A percentile compares a stretch with the other conserved stretches of the same genome.
Conservation (phyloP, 495 filamentous ascomycete genomes). For the Lichina pygmaea region DNA sequence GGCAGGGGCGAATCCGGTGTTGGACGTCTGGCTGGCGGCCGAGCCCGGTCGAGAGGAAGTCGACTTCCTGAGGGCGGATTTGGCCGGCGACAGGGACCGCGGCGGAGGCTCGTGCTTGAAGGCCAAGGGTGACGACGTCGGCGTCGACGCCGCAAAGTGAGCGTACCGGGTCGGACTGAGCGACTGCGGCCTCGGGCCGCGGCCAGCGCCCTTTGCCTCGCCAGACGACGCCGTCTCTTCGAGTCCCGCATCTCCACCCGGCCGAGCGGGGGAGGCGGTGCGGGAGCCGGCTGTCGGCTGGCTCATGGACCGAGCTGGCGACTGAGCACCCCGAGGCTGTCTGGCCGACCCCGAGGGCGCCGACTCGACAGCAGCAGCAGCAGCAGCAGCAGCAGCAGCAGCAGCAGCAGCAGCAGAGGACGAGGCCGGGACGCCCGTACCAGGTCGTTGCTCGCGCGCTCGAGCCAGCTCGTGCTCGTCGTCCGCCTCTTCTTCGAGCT, state of each 20-base stretch:
- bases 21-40: constrained; percentile 9
- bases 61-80: constrained; percentile 58
- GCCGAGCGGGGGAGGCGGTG: no score
- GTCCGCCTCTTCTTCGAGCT: constrained; percentile 16
- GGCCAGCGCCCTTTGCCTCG: not conserved
- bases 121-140: constrained; percentile 21
- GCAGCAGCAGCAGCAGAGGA: no score
- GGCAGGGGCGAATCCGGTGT: not conserved
- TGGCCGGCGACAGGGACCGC: constrained; percentile 58
- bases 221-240: not conserved
- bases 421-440: no score
- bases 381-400: no score
- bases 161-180: constrained; percentile 40
- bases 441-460: no score
- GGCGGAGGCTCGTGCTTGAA: constrained; percentile 48
- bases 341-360: no score
- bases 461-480: not conserved
- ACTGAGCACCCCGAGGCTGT: no score
- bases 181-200: constrained; percentile 15
- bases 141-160: constrained; percentile 34
- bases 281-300: no score
- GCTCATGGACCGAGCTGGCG: no score
- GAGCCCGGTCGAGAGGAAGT: constrained; percentile 22
- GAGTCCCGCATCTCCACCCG: no score
- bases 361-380: no score